Base-by-base conservation (phyloP, 2,329 filamentous ascomycete species). In the Acephala macrosclerotiorum region DNA sequence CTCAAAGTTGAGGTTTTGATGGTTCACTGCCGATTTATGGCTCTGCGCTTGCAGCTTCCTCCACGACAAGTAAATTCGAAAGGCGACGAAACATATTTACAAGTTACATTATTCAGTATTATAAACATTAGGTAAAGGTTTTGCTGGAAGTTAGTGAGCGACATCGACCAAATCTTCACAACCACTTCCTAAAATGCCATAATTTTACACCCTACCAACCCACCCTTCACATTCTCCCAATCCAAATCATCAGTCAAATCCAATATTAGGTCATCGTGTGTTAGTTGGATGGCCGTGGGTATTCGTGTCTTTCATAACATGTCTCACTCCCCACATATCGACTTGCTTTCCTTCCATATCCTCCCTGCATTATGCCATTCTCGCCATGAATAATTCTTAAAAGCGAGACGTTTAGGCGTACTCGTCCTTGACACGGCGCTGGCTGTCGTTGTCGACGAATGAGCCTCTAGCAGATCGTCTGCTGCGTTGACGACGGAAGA, bases 391-490 rank as follows among this genome's bases (percentile, higher is more conserved):
- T 38, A 33, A 56, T 22, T 51, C 20, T 42, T 22, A 26, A 14
- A 25, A 16, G 29, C 14, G 36, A 51, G 60, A 18, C 5, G 29
- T 49, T 66, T 73, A 73, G 53, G 69, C 67, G 75, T 91, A 92
- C 67, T 91, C 88, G 29, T 91, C 89, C 84, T 92, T 92, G 72
- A 91, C 88, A 14, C 88, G 83, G 62, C 84, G 83, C 69, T 87
- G 81, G 71, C 81, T 83, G 66, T 87, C 79, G 60, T 82, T 84
- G 65, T 87, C 74, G 40, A 72, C 45, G 40, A 75, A 85, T 64
- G 85, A 82, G 66, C 84, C 84, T 72, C 82, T 84, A 68, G 83
- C 86, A 22, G 70, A 71, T 14, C 84, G 80, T 22, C 80, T 80
- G 72, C 82, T 85, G 60, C 81, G 80, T 72, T 82, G 82, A 67